phyloP scores from a whole-genome alignment of 441 rosid species.

The Gossypium aridum region DNA sequence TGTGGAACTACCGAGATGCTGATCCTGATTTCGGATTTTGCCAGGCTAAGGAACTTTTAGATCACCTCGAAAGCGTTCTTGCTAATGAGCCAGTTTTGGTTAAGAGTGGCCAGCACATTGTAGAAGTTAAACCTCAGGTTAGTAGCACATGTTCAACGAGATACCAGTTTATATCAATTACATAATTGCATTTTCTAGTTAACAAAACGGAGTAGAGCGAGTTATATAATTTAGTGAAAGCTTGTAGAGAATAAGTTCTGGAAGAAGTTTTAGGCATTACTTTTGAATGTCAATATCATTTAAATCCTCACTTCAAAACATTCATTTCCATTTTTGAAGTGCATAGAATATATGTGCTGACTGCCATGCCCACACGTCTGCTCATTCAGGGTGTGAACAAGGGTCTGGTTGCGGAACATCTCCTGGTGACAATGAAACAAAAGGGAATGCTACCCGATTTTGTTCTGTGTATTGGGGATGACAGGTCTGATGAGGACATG shows the following conservation, averaged over 20 bases:
- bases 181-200: background rate
- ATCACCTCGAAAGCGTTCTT: slow-evolving; percentile 88
- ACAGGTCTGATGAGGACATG: slow-evolving; percentile 92
- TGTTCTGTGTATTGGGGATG: slow-evolving; percentile 86
- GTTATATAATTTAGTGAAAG: background rate
- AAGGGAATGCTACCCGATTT: slow-evolving; percentile 66
- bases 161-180: background rate
- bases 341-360: background rate
- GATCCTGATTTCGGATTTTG: slow-evolving; percentile 93
- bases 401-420: slow-evolving; percentile 66
- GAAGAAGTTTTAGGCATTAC: background rate
- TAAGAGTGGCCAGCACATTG: slow-evolving; percentile 72
- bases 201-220: background rate
- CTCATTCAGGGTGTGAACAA: slow-evolving; percentile 74
- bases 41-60: slow-evolving; percentile 91
- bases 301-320: background rate
- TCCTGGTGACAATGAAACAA: slow-evolving; percentile 45
- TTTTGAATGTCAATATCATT: background rate
- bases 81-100: slow-evolving; percentile 84
- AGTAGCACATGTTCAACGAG: background rate
- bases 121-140: slow-evolving; percentile 97
- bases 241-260: background rate
- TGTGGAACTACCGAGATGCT: slow-evolving; percentile 75
- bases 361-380: background rate
- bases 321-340: background rate